Percentiles rank a stretch among this genome's conserved stretches.
phyloP scores from a whole-genome alignment of 2,329 filamentous ascomycete genomes.

The Colletotrichum brevisporum region DNA sequence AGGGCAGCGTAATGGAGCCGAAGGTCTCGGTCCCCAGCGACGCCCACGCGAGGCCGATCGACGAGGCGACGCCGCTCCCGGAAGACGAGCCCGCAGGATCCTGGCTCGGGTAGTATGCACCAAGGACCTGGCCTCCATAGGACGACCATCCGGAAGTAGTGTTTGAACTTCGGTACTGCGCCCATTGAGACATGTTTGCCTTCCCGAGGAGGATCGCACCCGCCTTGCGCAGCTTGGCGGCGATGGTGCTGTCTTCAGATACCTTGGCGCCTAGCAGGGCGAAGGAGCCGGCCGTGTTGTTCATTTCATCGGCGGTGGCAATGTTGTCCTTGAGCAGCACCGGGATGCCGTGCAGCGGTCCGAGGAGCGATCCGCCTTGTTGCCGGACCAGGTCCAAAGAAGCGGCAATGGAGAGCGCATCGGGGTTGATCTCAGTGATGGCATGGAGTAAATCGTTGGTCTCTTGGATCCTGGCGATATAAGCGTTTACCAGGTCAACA shows the following conservation, averaged over 20 bases:
- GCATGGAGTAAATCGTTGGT: slow-evolving; percentile 46
- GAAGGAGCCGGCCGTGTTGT: slow-evolving; percentile 75
- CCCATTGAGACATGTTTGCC: slow-evolving; percentile 75
- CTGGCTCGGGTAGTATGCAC: slow-evolving; percentile 72
- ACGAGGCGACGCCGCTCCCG: slow-evolving; percentile 72
- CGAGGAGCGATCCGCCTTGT: slow-evolving; percentile 30
- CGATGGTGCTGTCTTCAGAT: slow-evolving; percentile 70
- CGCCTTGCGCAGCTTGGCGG: slow-evolving; percentile 70
- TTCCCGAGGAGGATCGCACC: slow-evolving; percentile 78
- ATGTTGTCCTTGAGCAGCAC: slow-evolving; percentile 79
- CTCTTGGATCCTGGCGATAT: slow-evolving; percentile 50
- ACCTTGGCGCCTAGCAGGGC: slow-evolving; percentile 72
- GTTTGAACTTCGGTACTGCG: slow-evolving; percentile 71
- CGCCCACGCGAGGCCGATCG: slow-evolving; percentile 68
- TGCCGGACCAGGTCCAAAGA: slow-evolving; percentile 50
- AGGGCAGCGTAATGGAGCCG: slow-evolving; percentile 74
- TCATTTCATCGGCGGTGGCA: slow-evolving; percentile 73
- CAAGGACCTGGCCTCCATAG: slow-evolving; percentile 73
- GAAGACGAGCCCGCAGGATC: slow-evolving; percentile 74
- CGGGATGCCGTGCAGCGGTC: slow-evolving; percentile 71
- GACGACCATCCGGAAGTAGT: slow-evolving; percentile 75
- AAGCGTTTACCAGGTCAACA: slow-evolving; percentile 50
- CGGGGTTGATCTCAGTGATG: slow-evolving; percentile 53
- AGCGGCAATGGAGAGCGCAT: slow-evolving; percentile 55
- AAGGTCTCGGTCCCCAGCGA: slow-evolving; percentile 66